These are phyloP conservation scores for Kwoniella sp. DNA, from an alignment of 768 basidiomycete genomes.

Conservation along the genomic window DNA sequence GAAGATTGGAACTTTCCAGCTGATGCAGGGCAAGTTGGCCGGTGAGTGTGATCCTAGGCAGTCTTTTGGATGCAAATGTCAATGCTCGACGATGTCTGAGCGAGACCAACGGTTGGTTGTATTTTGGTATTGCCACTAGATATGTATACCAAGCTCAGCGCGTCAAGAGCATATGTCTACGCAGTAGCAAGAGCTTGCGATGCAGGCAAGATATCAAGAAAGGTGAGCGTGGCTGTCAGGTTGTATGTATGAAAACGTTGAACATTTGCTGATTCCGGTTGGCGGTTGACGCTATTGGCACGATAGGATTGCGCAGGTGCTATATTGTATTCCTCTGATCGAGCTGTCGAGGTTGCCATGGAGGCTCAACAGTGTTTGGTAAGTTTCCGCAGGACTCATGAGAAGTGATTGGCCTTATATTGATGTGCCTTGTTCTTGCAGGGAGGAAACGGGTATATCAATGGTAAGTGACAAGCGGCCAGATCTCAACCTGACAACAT, in stretches of 20 bases:
- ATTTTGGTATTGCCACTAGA: conserved; percentile 60
- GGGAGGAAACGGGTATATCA: conserved; percentile 92
- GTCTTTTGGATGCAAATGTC: too few relatives aligned
- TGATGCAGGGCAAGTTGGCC: conserved; percentile 80
- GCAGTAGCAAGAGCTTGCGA: conserved; percentile 90
- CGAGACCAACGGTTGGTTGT: too few relatives aligned
- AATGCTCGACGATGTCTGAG: too few relatives aligned
- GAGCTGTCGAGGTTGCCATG: conserved; percentile 83
- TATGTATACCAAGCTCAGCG: conserved; percentile 91
- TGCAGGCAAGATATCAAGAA: conserved; percentile 50
- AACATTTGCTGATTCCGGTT: too few relatives aligned
- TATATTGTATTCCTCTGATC: conserved; percentile 89
- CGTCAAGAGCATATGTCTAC: conserved; percentile 87
- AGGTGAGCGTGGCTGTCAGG: conserved; percentile 43
- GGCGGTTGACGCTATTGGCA: not conserved
- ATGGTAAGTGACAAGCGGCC: conserved; percentile 65
- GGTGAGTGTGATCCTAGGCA: conserved; percentile 38
- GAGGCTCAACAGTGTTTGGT: conserved; percentile 89
- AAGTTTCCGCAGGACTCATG: conserved; percentile 8
- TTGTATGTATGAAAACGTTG: not conserved
- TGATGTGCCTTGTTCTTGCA: conserved; percentile 12
- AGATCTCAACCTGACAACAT: too few relatives aligned
- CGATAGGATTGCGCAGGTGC: conserved; percentile 89
- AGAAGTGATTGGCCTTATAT: not conserved
- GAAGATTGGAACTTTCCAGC: conserved; percentile 84